phyloP scores from a whole-genome alignment of 169 alveolate species.

The Cryptosporidium meleagridis region DNA sequence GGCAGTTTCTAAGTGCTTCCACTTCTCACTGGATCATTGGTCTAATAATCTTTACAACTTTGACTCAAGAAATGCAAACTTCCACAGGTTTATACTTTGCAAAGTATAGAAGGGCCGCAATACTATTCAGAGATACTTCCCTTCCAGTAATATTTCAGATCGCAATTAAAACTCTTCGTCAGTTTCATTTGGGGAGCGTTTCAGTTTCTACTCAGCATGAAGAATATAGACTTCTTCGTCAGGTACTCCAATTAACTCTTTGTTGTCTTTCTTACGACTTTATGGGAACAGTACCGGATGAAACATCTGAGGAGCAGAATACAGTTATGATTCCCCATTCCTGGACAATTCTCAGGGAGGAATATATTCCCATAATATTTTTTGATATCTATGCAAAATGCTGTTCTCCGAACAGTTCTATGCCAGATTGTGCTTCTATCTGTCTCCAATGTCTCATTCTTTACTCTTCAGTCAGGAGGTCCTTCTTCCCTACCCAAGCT shows the following conservation, averaged over 20 bases:
- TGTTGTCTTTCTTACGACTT: conserved; percentile 92
- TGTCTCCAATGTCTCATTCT: conserved; percentile 89
- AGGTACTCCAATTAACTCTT: conserved; percentile 90
- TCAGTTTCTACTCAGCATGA: conserved; percentile 79
- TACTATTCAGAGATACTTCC: conserved; percentile 92
- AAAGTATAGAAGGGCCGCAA: conserved; percentile 91
- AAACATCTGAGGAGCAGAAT: conserved; percentile 92
- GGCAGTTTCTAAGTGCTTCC: conserved; percentile 86
- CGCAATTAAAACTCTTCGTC: conserved; percentile 78
- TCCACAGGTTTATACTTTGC: conserved; percentile 87
- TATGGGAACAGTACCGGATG: conserved; percentile 95
- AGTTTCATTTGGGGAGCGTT: conserved; percentile 52
- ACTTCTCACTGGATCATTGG: conserved; percentile 94
- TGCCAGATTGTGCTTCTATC: conserved; percentile 87
- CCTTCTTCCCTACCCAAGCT: conserved; percentile 89
- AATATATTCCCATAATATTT: conserved; percentile 83
- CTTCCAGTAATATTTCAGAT: conserved; percentile 89
- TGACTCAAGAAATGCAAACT: conserved; percentile 89
- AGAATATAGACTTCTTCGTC: conserved; percentile 85
- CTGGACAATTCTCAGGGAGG: conserved; percentile 90
- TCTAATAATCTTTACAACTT: conserved; percentile 88
- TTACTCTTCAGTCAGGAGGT: conserved; percentile 88
- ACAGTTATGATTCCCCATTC: conserved; percentile 93
- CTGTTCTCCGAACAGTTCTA: conserved; percentile 45
- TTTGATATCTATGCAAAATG: conserved; percentile 76